These are phyloP conservation scores for Neofusicoccum sp. DNA, from an alignment of 2,329 filamentous ascomycete genomes.

Conservation along the genomic window DNA sequence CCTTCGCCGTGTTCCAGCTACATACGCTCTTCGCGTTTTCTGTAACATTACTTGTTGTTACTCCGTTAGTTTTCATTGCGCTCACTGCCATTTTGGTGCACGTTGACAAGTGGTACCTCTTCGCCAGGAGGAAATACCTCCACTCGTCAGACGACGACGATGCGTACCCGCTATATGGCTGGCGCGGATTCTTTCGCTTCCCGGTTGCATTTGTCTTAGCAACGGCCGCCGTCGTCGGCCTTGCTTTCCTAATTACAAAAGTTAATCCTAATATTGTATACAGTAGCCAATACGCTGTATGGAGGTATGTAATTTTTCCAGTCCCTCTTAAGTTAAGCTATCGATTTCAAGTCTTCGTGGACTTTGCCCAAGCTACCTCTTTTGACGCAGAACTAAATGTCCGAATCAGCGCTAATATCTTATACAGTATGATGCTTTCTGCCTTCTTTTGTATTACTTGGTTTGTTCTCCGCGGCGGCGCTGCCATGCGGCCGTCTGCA, in stretches of 20 bases:
- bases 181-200: constrained; percentile 80
- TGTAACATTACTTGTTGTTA: constrained; percentile 75
- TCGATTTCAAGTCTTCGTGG: not conserved
- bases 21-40: constrained; percentile 82
- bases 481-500: constrained; percentile 78
- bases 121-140: constrained; percentile 65
- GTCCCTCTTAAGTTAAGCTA: not conserved
- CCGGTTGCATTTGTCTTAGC: constrained; percentile 72
- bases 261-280: constrained; percentile 90
- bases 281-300: constrained; percentile 82
- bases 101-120: constrained; percentile 84
- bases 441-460: constrained; percentile 79
- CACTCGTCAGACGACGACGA: constrained; percentile 59
- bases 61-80: constrained; percentile 69
- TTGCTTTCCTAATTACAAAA: constrained; percentile 74
- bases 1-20: constrained; percentile 75
- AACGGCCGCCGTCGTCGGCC: constrained; percentile 65
- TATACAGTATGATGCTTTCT: constrained; percentile 69
- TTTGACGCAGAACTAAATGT: no score
- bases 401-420: not conserved
- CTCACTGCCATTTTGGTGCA: constrained; percentile 68
- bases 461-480: constrained; percentile 76
- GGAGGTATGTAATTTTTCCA: constrained; percentile 46
- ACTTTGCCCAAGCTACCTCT: no score
- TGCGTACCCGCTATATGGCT: constrained; percentile 66